Evolutionary conservation across 2,329 filamentous ascomycete genomes (phyloP).

Genomic region (Tolypocladium amazonense): DNA sequence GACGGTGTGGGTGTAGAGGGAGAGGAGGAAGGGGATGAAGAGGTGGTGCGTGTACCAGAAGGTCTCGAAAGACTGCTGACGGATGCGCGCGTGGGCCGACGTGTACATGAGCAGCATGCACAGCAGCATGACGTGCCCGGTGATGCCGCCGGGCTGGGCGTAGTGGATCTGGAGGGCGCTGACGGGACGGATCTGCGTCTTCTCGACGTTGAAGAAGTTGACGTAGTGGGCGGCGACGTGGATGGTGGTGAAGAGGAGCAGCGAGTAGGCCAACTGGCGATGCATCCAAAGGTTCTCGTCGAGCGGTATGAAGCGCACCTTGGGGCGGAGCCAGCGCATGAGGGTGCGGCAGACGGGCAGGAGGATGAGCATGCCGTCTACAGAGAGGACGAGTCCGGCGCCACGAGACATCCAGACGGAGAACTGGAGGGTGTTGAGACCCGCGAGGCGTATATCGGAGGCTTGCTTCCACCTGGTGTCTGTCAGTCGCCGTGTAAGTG

Average conservation of each 20-base stretch:
- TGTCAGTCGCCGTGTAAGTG: not conserved
- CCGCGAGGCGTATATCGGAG: slow-evolving; percentile 54
- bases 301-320: slow-evolving; percentile 79
- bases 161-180: slow-evolving; percentile 89
- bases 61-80: slow-evolving; percentile 94
- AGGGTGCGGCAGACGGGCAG: slow-evolving; percentile 92
- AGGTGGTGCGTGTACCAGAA: slow-evolving; percentile 99
- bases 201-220: slow-evolving; percentile 97
- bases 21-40: slow-evolving; percentile 92
- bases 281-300: slow-evolving; percentile 98
- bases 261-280: slow-evolving; percentile 80
- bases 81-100: slow-evolving; percentile 83
- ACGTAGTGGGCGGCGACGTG: slow-evolving; percentile 83
- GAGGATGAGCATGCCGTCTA: slow-evolving; percentile 80
- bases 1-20: slow-evolving; percentile 88
- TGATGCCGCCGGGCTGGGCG: slow-evolving; percentile 77
- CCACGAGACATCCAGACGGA: slow-evolving; percentile 97
- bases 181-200: slow-evolving; percentile 67
- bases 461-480: slow-evolving; percentile 65
- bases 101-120: slow-evolving; percentile 99
- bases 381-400: slow-evolving; percentile 72
- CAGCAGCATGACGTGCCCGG: slow-evolving; percentile 94
- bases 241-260: slow-evolving; percentile 70
- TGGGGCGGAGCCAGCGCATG: slow-evolving; percentile 74
- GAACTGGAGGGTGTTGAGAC: slow-evolving; percentile 70